These are phyloP conservation scores for Lentinula novae-zelandiae DNA, from an alignment of 1,284 basidiomycete genomes.

Conservation along the genomic window DNA sequence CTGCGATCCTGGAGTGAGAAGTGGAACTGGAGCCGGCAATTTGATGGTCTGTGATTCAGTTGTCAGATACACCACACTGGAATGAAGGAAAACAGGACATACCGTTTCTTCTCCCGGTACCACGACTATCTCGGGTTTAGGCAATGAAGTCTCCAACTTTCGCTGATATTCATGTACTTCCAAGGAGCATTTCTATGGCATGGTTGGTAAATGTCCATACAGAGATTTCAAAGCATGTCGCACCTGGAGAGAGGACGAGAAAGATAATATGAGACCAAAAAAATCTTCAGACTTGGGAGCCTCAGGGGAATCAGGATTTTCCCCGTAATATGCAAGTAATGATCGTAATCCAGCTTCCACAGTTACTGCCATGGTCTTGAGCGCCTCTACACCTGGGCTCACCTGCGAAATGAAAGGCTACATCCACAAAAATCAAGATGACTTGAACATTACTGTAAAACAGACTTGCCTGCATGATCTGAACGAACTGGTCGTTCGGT, in stretches of 20 bases:
- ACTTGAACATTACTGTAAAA: background rate
- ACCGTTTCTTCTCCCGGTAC: constrained; percentile 27
- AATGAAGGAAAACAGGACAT: constrained; percentile 9
- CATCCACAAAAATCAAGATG: background rate
- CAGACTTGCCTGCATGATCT: constrained; percentile 59
- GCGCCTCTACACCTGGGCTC: constrained; percentile 51
- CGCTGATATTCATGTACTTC: constrained; percentile 60
- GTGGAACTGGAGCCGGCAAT: constrained; percentile 12
- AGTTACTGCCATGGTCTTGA: constrained; percentile 57
- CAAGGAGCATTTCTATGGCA: constrained; percentile 65
- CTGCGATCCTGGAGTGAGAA: constrained; percentile 31
- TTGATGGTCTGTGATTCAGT: constrained; percentile 14
- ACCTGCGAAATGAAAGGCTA: constrained; percentile 53
- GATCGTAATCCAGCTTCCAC: constrained; percentile 59
- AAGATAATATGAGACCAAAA: constrained; percentile 69
- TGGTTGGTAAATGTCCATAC: background rate
- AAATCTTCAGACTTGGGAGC: constrained; percentile 75
- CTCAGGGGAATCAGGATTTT: constrained; percentile 56
- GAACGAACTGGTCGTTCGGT: constrained; percentile 57
- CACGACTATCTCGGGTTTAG: constrained; percentile 19
- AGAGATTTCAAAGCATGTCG: constrained; percentile 12
- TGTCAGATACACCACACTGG: constrained; percentile 1
- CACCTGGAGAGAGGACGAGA: constrained; percentile 72
- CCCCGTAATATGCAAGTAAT: constrained; percentile 71
- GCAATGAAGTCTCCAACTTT: constrained; percentile 27